Conservation (phyloP, 2,329 filamentous ascomycete genomes). For the Talaromyces albobiverticillius region DNA sequence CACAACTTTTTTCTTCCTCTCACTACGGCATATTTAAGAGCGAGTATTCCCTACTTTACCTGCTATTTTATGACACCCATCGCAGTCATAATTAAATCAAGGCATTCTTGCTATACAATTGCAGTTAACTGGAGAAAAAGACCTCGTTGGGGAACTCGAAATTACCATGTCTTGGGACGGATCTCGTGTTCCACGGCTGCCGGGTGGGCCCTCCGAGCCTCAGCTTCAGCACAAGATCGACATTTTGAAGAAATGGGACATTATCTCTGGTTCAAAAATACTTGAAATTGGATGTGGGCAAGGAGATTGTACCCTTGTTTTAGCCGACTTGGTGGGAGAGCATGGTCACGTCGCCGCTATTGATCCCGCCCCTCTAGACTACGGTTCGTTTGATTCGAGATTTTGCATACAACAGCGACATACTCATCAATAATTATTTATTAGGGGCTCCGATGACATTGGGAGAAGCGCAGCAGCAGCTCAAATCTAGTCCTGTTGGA, state of each 20-base stretch:
- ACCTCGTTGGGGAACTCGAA: too few relatives aligned
- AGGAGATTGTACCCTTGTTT: conserved; percentile 54
- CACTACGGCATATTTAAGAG: too few relatives aligned
- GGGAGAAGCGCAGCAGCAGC: conserved; percentile 3
- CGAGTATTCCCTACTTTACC: too few relatives aligned
- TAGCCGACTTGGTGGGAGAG: conserved; percentile 49
- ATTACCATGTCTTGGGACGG: too few relatives aligned
- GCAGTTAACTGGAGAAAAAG: too few relatives aligned
- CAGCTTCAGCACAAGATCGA: conserved; percentile 9
- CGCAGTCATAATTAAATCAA: too few relatives aligned
- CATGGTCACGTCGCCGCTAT: conserved; percentile 49
- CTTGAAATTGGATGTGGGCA: conserved; percentile 62
- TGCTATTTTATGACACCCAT: too few relatives aligned
- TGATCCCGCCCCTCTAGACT: conserved; percentile 52
- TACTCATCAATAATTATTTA: background rate
- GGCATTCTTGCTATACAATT: too few relatives aligned
- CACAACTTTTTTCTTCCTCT: too few relatives aligned
- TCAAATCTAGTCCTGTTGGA: background rate
- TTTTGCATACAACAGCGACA: background rate
- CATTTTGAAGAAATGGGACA: conserved; percentile 12
- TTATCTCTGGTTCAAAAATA: conserved; percentile 41
- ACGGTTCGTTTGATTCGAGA: conserved; percentile 31
- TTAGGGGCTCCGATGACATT: conserved; percentile 8
- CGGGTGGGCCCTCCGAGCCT: too few relatives aligned
- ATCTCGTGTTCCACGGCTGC: too few relatives aligned